These are phyloP conservation scores for Leucogyrophana mollusca DNA, from an alignment of 768 basidiomycete genomes.

Conservation along the genomic window DNA sequence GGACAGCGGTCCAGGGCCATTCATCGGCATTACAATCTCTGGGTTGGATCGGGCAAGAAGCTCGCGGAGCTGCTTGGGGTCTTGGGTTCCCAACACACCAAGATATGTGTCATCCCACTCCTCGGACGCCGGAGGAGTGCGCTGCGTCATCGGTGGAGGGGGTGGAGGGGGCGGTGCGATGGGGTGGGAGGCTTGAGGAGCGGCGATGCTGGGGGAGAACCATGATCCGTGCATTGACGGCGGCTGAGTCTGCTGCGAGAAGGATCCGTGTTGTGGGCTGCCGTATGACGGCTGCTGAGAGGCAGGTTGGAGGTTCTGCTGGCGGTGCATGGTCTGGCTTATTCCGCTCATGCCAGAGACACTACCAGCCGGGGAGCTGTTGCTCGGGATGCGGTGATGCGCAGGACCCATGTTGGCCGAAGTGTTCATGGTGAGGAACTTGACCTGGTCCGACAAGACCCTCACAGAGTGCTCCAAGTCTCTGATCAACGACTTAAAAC, in stretches of 20 bases:
- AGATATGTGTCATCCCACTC: slow-evolving; percentile 88
- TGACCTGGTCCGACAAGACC: slow-evolving; percentile 76
- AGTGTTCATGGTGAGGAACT: slow-evolving; percentile 66
- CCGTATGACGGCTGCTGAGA: slow-evolving; percentile 33
- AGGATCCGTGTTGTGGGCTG: slow-evolving; percentile 29
- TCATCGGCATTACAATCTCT: slow-evolving; percentile 77
- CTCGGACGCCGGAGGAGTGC: slow-evolving; percentile 58
- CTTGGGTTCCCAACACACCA: slow-evolving; percentile 73
- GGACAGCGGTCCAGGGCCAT: slow-evolving; percentile 66
- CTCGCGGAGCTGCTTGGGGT: slow-evolving; percentile 70
- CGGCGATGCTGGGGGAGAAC: slow-evolving; percentile 67
- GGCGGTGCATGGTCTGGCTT: slow-evolving; percentile 35
- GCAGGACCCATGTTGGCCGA: slow-evolving; percentile 23
- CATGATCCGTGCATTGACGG: slow-evolving; percentile 40
- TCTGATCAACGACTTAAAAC: slow-evolving; percentile 61
- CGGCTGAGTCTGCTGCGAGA: slow-evolving; percentile 30
- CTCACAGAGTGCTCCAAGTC: slow-evolving; percentile 81
- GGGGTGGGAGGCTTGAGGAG: slow-evolving; percentile 81
- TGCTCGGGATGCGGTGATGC: slow-evolving; percentile 35
- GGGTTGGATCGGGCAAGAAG: slow-evolving; percentile 73
- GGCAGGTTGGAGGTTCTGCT: slow-evolving; percentile 31
- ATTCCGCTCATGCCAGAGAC: slow-evolving; percentile 34
- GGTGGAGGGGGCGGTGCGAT: slow-evolving; percentile 61
- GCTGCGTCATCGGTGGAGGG: slow-evolving; percentile 39
- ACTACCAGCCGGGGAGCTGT: slow-evolving; percentile 28